phyloP scores from a whole-genome alignment of 2,329 filamentous ascomycete species.

The Fusarium scirpi region DNA sequence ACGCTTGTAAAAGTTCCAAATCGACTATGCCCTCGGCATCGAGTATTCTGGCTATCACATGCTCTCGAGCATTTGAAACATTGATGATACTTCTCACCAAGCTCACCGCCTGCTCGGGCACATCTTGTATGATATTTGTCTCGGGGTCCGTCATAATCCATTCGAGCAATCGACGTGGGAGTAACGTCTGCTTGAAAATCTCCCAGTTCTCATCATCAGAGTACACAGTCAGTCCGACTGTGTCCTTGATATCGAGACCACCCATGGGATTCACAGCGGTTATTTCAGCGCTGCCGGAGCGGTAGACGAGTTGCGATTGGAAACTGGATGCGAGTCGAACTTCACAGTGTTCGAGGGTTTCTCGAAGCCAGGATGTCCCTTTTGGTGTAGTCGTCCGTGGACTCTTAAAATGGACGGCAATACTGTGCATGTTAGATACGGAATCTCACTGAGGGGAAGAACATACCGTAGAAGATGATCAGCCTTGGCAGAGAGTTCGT shows the following conservation, averaged over 20 bases:
- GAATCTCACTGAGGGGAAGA: fast-evolving
- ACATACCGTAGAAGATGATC: conserved; percentile 35
- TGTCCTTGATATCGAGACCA: conserved; percentile 35
- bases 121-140: conserved; percentile 1
- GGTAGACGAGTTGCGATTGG: conserved; percentile 20
- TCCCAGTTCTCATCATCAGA: conserved; percentile 39
- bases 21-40: conserved; percentile 37
- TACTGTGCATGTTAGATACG: conserved; percentile 4
- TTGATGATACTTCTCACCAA: conserved; percentile 33
- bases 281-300: conserved; percentile 30
- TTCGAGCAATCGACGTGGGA: conserved; percentile 40
- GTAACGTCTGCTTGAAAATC: conserved; percentile 29
- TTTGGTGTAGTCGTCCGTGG: conserved; percentile 25
- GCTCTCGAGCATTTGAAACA: conserved; percentile 24
- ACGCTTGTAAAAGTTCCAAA: conserved; percentile 26
- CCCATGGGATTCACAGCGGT: conserved; percentile 31
- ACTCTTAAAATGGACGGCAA: conserved; percentile 40
- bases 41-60: conserved; percentile 27
- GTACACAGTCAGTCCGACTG: conserved; percentile 34
- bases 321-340: conserved; percentile 15
- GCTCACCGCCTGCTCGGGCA: conserved; percentile 35
- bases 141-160: conserved; percentile 43
- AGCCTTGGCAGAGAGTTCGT: conserved; percentile 37
- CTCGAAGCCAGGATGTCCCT: conserved; percentile 28
- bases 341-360: conserved; percentile 34